Base-by-base conservation (phyloP, 768 basidiomycete species). In the Termitomyces sp. region DNA sequence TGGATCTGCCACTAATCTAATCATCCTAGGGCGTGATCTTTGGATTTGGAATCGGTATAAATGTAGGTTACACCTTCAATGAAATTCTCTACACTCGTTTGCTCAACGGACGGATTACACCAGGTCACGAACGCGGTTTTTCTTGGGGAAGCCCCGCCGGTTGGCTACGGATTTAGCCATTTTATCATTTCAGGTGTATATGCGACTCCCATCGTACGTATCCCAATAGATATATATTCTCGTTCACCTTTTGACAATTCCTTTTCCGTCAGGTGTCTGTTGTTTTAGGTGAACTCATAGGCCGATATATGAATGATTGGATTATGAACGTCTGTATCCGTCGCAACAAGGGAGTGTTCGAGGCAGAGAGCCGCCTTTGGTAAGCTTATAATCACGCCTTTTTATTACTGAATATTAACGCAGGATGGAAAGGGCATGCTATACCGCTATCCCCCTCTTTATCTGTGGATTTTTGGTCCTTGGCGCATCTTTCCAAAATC, bases 61-160 rank as follows among this genome's bases (percentile, higher is more conserved):
- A 84, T 59, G 81, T 81, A 46, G 41, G 74, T 52, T 36, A 13
- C n/a, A 38, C 23, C 23, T 36, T 35, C 13, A 3, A 27, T 31
- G 15, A 32, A 15, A 29, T 13, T 50, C 1, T 36, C 23, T 22
- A 23, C 15, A 22, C 22, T 27, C 4, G 18, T 51, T 29, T 31
- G 18, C 9, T 16, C 13, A 41, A 22, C 12, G 39, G 25, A 40
- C 27, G 36, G 15, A n/a, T n/a, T 39, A 16, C n/a, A 41, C 2
- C 42, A 86, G 80, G 81, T 83, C 16, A 89, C 85, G 2, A 84
- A 82, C 55, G 82, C 80, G 0, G 82, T 86, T 1, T 88, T 88
- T 70, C 67, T 87, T 1, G 83, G 82, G 5, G 70, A 70, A 3
- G 82, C 82, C 0, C 71, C 72, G 1, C 83, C 83, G 0, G 59